phyloP scores from a whole-genome alignment of 108 stramenopile genomes.

The Asterionellopsis glacialis region DNA sequence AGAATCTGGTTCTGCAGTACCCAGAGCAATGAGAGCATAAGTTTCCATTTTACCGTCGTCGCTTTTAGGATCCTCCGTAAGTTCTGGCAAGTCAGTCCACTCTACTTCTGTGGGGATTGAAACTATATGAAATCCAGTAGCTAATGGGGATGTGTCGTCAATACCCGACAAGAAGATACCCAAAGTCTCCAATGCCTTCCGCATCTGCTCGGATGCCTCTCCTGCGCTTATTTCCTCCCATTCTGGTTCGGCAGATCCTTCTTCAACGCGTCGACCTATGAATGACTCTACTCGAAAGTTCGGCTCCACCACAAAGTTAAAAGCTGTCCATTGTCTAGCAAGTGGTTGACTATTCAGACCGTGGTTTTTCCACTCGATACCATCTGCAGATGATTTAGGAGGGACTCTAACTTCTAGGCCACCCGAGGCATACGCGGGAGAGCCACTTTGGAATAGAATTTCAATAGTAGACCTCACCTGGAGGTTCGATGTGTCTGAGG shows the following conservation, averaged over 20 bases:
- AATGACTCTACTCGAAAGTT: conserved; percentile 39
- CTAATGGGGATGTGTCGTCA: conserved; percentile 24
- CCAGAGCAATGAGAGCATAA: conserved; percentile 12
- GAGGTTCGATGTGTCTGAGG: conserved; percentile 22
- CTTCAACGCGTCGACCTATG: conserved; percentile 1
- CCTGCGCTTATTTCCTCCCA: background rate
- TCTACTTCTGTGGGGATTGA: background rate
- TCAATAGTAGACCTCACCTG: conserved; percentile 35
- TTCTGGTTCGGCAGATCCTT: conserved; percentile 1
- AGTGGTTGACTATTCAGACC: conserved; percentile 42
- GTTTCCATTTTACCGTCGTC: too few relatives aligned
- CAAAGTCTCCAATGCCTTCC: conserved; percentile 18
- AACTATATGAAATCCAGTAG: conserved; percentile 38
- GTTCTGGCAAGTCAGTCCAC: too few relatives aligned
- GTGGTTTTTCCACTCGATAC: conserved; percentile 38
- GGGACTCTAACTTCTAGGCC: conserved; percentile 43
- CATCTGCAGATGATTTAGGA: background rate
- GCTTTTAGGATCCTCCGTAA: too few relatives aligned
- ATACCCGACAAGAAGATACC: conserved; percentile 28
- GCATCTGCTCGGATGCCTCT: conserved; percentile 4
- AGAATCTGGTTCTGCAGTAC: conserved; percentile 36
- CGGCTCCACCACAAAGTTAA: conserved; percentile 34
- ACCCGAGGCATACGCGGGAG: conserved; percentile 25
- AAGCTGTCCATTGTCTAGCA: conserved; percentile 38
- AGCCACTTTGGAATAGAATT: conserved; percentile 24